Conservation (phyloP, 306 rosid genomes). For the Datisca glomerata region DNA sequence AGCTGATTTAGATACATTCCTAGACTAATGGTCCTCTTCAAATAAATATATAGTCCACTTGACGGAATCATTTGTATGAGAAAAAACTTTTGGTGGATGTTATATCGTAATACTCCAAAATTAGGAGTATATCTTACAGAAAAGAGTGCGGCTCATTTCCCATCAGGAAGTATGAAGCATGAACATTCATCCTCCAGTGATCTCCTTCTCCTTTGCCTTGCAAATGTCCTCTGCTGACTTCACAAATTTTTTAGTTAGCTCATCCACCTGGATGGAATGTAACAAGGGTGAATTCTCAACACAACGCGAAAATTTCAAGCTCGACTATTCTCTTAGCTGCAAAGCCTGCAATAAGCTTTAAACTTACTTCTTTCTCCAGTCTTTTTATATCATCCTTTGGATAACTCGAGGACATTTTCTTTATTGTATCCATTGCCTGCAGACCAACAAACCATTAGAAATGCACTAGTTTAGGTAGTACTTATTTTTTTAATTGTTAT, state of each 20-base stretch:
- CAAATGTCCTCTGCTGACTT: constrained; percentile 72
- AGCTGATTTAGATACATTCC: no score
- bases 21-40: no score
- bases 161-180: no score
- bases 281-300: neutral
- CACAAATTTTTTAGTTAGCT: constrained; percentile 65
- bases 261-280: constrained; percentile 50
- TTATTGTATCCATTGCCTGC: constrained; percentile 82
- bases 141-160: no score
- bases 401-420: constrained; percentile 53
- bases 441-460: constrained; percentile 16
- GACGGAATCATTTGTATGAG: no score
- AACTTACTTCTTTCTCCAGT: constrained; percentile 85
- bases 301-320: neutral
- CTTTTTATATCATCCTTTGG: constrained; percentile 83
- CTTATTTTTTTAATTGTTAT: no score
- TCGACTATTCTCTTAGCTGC: neutral
- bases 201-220: constrained; percentile 86
- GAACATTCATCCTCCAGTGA: constrained; percentile 29
- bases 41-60: no score
- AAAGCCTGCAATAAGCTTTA: no score
- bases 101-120: no score
- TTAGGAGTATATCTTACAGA: no score
- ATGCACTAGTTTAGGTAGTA: no score
- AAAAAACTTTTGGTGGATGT: no score